phyloP scores from a whole-genome alignment of 768 basidiomycete species.

The Russula compacta region DNA sequence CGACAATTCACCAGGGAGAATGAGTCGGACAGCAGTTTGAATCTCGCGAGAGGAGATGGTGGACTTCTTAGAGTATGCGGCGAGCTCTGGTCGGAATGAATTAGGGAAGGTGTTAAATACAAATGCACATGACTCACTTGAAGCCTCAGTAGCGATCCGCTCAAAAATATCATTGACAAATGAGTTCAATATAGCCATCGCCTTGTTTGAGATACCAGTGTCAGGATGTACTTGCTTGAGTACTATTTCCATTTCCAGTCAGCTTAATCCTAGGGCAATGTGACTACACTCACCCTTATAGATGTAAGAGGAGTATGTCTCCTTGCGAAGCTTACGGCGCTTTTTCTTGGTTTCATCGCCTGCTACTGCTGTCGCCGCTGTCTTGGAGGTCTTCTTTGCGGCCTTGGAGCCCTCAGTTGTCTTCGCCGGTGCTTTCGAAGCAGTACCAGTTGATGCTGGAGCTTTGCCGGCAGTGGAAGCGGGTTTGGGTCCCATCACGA shows the following conservation, averaged over 20 bases:
- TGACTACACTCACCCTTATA: conserved; percentile 60
- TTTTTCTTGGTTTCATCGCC: conserved; percentile 73
- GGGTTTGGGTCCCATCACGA: conserved; percentile 59
- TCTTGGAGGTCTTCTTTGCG: conserved; percentile 48
- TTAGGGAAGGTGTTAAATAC: not conserved
- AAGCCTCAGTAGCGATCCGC: conserved; percentile 83
- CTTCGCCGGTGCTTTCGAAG: conserved; percentile 54
- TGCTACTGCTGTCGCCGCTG: conserved; percentile 48
- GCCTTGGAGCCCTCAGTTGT: conserved; percentile 40
- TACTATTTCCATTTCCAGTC: conserved; percentile 36
- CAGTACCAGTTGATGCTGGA: conserved; percentile 53
- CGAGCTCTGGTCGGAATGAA: conserved; percentile 56
- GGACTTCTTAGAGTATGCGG: conserved; percentile 97
- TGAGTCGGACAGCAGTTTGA: conserved; percentile 90
- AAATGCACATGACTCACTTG: conserved; percentile 42
- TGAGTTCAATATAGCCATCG: conserved; percentile 85
- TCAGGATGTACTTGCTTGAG: conserved; percentile 97
- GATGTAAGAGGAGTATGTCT: conserved; percentile 92
- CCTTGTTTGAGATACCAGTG: conserved; percentile 97
- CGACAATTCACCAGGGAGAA: conserved; percentile 94
- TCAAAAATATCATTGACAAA: conserved; percentile 95
- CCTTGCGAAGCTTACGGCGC: conserved; percentile 80
- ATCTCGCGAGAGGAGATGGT: conserved; percentile 98
- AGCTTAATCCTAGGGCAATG: not conserved
- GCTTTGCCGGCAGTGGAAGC: conserved; percentile 82